phyloP scores from a whole-genome alignment of 2,329 filamentous ascomycete genomes.

The Colletotrichum euphorbiae region DNA sequence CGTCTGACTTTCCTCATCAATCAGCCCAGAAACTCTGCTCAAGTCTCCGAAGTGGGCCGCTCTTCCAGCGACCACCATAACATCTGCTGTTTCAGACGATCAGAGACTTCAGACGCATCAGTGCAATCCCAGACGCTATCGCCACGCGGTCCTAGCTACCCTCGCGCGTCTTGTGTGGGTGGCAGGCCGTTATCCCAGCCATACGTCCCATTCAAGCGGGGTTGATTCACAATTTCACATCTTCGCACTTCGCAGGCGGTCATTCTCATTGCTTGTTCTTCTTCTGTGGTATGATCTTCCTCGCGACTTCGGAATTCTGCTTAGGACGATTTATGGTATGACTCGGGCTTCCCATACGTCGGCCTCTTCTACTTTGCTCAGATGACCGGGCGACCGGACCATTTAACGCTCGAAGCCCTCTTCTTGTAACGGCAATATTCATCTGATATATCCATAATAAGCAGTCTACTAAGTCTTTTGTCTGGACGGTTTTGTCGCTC shows the following conservation, averaged over 20 bases:
- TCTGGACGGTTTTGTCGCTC: too few species aligned
- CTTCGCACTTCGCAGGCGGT: constrained; percentile 4
- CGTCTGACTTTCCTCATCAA: not conserved
- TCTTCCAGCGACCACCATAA: constrained; percentile 1
- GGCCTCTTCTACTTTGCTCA: not conserved
- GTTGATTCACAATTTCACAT: constrained; percentile 2
- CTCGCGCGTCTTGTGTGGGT: constrained; percentile 15
- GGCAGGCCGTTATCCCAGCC: constrained; percentile 6
- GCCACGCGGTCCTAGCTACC: constrained; percentile 20
- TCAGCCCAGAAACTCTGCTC: not conserved
- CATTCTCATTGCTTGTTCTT: not conserved
- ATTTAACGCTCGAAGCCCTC: not conserved
- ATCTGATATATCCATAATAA: not conserved
- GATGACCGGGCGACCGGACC: constrained; percentile 8
- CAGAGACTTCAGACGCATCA: constrained; percentile 37
- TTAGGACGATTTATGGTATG: not conserved
- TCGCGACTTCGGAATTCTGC: constrained; percentile 22
- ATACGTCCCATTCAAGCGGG: not conserved
- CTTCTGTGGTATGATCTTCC: constrained; percentile 5
- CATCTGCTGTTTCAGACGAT: constrained; percentile 37
- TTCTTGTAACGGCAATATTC: not conserved
- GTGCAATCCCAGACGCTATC: constrained; percentile 21
- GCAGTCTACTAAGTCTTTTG: not conserved
- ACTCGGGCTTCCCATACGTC: not conserved
- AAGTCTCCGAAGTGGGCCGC: constrained; percentile 1